These are phyloP conservation scores for Sideroxylon spinosum DNA, from an alignment of 179 eudicot species.

Conservation along the genomic window DNA sequence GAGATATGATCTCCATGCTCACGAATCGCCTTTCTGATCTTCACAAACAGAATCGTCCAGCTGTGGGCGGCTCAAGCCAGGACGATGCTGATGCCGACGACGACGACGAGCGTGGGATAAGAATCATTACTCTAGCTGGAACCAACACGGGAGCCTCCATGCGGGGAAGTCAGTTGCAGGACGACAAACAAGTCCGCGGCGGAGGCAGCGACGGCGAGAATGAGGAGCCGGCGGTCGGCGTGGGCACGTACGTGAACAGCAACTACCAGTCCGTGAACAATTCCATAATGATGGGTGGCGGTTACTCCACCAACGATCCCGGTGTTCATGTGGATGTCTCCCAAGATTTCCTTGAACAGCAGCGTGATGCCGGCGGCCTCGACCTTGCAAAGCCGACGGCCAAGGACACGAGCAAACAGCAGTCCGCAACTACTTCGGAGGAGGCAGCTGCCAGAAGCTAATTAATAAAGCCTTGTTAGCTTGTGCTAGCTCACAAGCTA, in stretches of 20 bases:
- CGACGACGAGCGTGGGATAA: slow-evolving; percentile 29
- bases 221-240: slow-evolving; percentile 9
- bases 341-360: slow-evolving; percentile 13
- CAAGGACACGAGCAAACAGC: no score
- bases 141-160: slow-evolving; percentile 54
- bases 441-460: no score
- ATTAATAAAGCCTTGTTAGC: no score
- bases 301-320: slow-evolving; percentile 49
- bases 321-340: slow-evolving; percentile 54
- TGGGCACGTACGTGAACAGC: slow-evolving; percentile 43
- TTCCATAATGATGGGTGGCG: slow-evolving; percentile 47
- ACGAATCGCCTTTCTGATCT: slow-evolving; percentile 42
- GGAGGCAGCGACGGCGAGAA: slow-evolving; percentile 5
- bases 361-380: neutral
- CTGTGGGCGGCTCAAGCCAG: slow-evolving; percentile 23
- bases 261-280: slow-evolving; percentile 48
- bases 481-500: no score
- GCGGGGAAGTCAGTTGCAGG: slow-evolving; percentile 32
- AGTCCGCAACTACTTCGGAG: no score
- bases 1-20: slow-evolving; percentile 54
- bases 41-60: slow-evolving; percentile 22
- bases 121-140: slow-evolving; percentile 50
- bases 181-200: slow-evolving; percentile 13
- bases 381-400: no score
- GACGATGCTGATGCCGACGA: neutral